Conservation (phyloP, 495 filamentous ascomycete genomes). For the Hypoxylon lenormandii region DNA sequence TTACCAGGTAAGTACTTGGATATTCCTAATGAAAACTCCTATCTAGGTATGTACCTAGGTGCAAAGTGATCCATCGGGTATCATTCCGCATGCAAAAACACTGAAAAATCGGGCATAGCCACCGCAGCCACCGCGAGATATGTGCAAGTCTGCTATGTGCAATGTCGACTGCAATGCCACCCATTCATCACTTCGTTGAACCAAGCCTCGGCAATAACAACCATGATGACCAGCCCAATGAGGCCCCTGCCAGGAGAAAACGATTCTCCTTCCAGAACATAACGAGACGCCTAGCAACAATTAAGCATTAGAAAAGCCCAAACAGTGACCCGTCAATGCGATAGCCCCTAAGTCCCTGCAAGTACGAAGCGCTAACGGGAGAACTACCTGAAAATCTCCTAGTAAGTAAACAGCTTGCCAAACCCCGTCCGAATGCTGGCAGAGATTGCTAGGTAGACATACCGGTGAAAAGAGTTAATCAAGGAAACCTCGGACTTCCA, state of each 20-base stretch:
- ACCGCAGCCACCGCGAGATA: conserved; percentile 18
- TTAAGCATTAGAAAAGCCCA: neutral
- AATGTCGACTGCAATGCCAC: conserved; percentile 14
- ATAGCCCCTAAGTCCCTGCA: neutral
- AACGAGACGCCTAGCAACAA: neutral
- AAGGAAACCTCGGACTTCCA: neutral
- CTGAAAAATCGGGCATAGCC: conserved; percentile 21
- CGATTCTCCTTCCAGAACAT: neutral
- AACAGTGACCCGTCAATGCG: neutral
- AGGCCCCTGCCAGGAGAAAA: neutral
- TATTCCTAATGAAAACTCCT: conserved; percentile 8
- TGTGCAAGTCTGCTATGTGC: conserved; percentile 36
- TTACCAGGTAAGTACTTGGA: no score
- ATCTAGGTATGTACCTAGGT: conserved; percentile 34
- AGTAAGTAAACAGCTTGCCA: neutral
- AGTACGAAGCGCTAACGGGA: neutral
- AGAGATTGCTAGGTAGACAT: neutral
- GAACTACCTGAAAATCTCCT: neutral
- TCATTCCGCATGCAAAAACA: conserved; percentile 43
- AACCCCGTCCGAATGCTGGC: neutral
- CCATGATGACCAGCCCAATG: neutral
- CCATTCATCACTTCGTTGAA: conserved; percentile 9
- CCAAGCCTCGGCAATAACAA: neutral
- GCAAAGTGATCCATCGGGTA: conserved; percentile 39
- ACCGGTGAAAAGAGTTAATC: conserved; percentile 15